Percentiles rank a stretch among this genome's conserved stretches.
phyloP scores from a whole-genome alignment of 2,329 filamentous ascomycete species.

The Sporothrix phasma region DNA sequence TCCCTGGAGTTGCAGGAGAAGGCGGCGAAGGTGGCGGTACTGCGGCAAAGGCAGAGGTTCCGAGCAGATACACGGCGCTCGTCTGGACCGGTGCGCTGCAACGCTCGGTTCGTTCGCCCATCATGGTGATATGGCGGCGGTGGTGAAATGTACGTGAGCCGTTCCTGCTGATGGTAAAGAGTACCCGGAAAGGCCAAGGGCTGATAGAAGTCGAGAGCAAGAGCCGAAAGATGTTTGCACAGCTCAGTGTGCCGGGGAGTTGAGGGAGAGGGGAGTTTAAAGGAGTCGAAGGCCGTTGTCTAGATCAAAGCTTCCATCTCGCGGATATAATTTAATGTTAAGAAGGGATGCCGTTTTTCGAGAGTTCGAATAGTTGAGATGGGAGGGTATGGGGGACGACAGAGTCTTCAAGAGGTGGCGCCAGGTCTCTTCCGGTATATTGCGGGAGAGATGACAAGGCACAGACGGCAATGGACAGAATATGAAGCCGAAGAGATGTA shows the following conservation, averaged over 20 bases:
- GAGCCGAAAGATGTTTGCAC: not conserved
- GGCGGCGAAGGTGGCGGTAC: slow-evolving; percentile 42
- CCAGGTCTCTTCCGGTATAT: not conserved
- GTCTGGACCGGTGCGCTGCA: slow-evolving; percentile 34
- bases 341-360: not conserved
- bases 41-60: slow-evolving; percentile 28
- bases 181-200: not conserved
- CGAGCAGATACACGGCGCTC: slow-evolving; percentile 40
- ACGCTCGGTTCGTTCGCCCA: slow-evolving; percentile 12
- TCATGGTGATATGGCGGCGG: not conserved
- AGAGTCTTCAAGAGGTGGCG: not conserved
- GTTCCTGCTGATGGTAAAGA: not conserved
- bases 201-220: not conserved
- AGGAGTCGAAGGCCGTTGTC: not conserved
- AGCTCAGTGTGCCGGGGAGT: not conserved
- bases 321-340: not conserved
- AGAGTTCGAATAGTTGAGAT: not conserved
- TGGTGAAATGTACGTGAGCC: not conserved
- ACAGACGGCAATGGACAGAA: not conserved
- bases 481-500: not conserved
- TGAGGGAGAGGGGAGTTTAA: not conserved
- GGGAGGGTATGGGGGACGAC: not conserved
- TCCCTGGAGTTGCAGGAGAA: slow-evolving; percentile 33
- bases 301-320: not conserved
- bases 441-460: not conserved